Percentiles rank a stretch among this genome's conserved stretches.
phyloP scores from a whole-genome alignment of 73 alveolate genomes.

The Paramecium sexaurelia region DNA sequence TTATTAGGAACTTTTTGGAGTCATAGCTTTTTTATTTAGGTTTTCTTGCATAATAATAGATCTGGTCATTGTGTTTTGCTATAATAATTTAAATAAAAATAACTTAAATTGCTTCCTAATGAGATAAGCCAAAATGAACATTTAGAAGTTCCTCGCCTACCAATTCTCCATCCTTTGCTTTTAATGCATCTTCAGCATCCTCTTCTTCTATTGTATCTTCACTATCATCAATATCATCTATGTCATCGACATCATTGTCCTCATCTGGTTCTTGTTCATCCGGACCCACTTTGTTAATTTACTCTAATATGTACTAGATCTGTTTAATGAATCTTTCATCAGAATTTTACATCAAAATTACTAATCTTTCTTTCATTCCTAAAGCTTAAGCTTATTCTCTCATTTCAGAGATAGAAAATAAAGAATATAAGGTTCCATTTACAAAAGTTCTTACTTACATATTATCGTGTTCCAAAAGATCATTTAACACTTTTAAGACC shows the following conservation, averaged over 20 bases:
- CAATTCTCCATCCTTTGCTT: conserved; percentile 61
- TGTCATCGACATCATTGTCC: conserved; percentile 77
- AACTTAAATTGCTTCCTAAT: conserved; percentile 58
- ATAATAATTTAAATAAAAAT: neutral
- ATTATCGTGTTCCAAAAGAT: conserved; percentile 91
- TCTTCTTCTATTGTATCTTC: conserved; percentile 85
- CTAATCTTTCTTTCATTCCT: conserved; percentile 81
- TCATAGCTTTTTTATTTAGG: conserved; percentile 74
- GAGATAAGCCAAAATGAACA: conserved; percentile 69
- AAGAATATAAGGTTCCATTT: conserved; percentile 84
- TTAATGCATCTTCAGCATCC: conserved; percentile 81
- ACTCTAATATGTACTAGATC: conserved; percentile 81
- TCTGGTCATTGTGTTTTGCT: conserved; percentile 89
- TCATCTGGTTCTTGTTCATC: conserved; percentile 73
- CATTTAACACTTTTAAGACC: conserved; percentile 86
- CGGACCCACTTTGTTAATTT: conserved; percentile 71
- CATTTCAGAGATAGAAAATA: conserved; percentile 71
- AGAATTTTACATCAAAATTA: conserved; percentile 69
- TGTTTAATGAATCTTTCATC: conserved; percentile 86
- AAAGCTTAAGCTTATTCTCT: conserved; percentile 73
- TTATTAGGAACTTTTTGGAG: conserved; percentile 56
- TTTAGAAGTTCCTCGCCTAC: conserved; percentile 83
- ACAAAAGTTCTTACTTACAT: conserved; percentile 74
- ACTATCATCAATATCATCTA: conserved; percentile 79
- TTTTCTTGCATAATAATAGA: conserved; percentile 77